phyloP scores from a whole-genome alignment of 83 land plant genomes.

The Larix sibirica region DNA sequence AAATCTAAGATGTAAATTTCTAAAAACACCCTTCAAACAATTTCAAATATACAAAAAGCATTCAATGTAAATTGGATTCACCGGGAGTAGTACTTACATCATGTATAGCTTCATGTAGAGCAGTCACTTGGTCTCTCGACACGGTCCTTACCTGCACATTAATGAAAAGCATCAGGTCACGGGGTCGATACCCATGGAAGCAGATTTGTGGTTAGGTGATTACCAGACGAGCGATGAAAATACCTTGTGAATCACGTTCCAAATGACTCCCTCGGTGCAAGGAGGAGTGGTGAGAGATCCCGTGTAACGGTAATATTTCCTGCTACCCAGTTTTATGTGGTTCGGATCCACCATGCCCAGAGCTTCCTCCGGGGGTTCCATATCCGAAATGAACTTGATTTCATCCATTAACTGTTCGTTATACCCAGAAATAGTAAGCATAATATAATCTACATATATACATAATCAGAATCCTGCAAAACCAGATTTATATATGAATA shows the following conservation, averaged over 20 bases:
- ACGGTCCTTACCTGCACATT: slow-evolving; percentile 45
- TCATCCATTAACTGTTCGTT: too few species aligned
- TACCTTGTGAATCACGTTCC: slow-evolving; percentile 52
- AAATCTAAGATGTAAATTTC: too few species aligned
- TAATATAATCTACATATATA: too few species aligned
- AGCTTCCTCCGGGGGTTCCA: slow-evolving; percentile 3
- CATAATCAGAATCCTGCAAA: too few species aligned
- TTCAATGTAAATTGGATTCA: too few species aligned
- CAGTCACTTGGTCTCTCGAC: slow-evolving; percentile 39
- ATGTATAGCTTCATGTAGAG: slow-evolving; percentile 34
- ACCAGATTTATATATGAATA: neutral
- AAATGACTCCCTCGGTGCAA: slow-evolving; percentile 50
- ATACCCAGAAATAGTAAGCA: too few species aligned
- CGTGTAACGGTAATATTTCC: slow-evolving; percentile 42
- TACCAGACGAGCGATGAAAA: neutral
- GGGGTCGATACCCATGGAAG: too few species aligned
- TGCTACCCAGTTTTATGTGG: slow-evolving; percentile 39
- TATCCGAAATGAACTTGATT: too few species aligned
- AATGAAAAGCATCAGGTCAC: neutral
- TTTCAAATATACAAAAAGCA: too few species aligned
- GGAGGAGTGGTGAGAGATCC: slow-evolving; percentile 57
- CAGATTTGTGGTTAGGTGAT: neutral
- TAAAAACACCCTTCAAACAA: too few species aligned
- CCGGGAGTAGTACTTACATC: slow-evolving; percentile 21
- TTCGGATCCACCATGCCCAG: slow-evolving; percentile 38